Evolutionary conservation across 768 basidiomycete genomes (phyloP).

Genomic region (Lactifluus echinatus): DNA sequence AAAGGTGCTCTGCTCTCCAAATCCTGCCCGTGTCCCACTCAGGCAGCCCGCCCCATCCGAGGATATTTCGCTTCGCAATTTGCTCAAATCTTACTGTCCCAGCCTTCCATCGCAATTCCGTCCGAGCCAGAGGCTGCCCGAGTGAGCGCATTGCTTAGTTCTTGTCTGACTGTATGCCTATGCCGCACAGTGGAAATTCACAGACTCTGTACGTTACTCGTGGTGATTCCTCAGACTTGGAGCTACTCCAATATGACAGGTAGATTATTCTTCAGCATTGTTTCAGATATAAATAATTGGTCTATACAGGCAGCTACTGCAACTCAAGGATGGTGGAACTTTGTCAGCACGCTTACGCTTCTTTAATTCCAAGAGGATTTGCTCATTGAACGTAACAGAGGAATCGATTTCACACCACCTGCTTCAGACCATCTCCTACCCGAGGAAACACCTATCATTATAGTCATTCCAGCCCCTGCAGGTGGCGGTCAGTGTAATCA

Average conservation of each 20-base stretch:
- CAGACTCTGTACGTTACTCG: slow-evolving; percentile 54
- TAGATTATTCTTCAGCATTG: too few species aligned
- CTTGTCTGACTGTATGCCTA: not conserved
- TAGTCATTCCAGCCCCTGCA: slow-evolving; percentile 44
- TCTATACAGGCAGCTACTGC: not conserved
- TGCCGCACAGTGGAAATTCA: slow-evolving; percentile 43
- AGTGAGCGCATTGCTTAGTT: slow-evolving; percentile 30
- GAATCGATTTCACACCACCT: too few species aligned
- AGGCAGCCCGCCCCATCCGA: too few species aligned
- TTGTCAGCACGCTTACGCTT: too few species aligned
- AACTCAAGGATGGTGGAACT: too few species aligned
- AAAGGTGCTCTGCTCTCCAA: slow-evolving; percentile 21
- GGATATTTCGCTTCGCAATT: too few species aligned
- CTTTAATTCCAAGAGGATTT: not conserved
- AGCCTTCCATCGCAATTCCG: slow-evolving; percentile 25
- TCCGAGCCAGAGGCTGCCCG: too few species aligned
- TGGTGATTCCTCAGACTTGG: slow-evolving; percentile 51
- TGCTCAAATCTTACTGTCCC: slow-evolving; percentile 23
- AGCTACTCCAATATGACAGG: too few species aligned
- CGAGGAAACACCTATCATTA: slow-evolving; percentile 42
- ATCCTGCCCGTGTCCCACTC: slow-evolving; percentile 17
- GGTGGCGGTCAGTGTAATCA: slow-evolving; percentile 31
- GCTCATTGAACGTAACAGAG: too few species aligned
- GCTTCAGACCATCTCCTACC: too few species aligned
- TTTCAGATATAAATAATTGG: slow-evolving; percentile 41